phyloP scores from a whole-genome alignment of 805 yeast genomes.

The Starmerella gropengiesseri region DNA sequence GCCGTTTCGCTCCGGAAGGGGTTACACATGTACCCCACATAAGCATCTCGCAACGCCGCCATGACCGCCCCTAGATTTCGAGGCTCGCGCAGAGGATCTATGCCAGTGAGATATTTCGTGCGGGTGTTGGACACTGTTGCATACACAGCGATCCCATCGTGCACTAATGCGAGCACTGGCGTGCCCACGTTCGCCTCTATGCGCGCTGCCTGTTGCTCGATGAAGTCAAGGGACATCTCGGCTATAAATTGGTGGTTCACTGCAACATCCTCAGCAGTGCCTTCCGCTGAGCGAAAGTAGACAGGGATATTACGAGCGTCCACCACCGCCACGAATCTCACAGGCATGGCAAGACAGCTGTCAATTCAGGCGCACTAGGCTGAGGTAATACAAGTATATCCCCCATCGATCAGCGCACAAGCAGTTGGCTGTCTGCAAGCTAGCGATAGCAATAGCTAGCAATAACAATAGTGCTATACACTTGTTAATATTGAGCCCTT shows the following conservation, averaged over 20 bases:
- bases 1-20: slow-evolving; percentile 25
- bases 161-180: slow-evolving; percentile 26
- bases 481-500: no score
- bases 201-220: slow-evolving; percentile 21
- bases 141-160: slow-evolving; percentile 32
- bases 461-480: no score
- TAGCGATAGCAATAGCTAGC: no score
- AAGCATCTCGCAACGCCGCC: slow-evolving; percentile 26
- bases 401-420: no score
- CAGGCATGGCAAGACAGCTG: slow-evolving; percentile 10
- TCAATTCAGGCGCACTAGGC: background rate
- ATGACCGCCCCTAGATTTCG: slow-evolving; percentile 13
- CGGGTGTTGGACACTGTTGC: slow-evolving; percentile 30
- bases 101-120: slow-evolving; percentile 28
- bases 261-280: slow-evolving; percentile 2
- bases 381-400: background rate
- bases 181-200: slow-evolving; percentile 16
- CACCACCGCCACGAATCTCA: slow-evolving; percentile 21
- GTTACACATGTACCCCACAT: slow-evolving; percentile 27
- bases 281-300: slow-evolving; percentile 16
- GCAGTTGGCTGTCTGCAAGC: no score
- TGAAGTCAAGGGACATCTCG: slow-evolving; percentile 32
- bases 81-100: slow-evolving; percentile 22
- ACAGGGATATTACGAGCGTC: slow-evolving; percentile 15
- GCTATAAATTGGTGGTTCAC: slow-evolving; percentile 29